Percentiles rank a stretch among this genome's conserved stretches.
phyloP scores from a whole-genome alignment of 2,329 filamentous ascomycete genomes.

The Colletotrichum salicis region DNA sequence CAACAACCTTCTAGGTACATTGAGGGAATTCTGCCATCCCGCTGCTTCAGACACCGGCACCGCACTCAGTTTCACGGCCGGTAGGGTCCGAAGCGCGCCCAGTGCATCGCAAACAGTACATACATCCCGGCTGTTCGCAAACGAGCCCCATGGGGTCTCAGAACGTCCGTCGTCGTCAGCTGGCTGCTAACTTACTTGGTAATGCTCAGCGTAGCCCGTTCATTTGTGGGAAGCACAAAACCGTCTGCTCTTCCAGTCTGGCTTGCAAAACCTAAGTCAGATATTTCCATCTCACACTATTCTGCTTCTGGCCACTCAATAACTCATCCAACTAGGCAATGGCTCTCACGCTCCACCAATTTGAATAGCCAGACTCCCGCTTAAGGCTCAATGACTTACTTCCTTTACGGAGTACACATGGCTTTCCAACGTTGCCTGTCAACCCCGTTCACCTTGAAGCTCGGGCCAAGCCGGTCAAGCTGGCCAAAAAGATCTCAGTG shows the following conservation, averaged over 20 bases:
- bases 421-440: no score
- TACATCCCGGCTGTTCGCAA: neutral
- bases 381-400: no score
- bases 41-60: neutral
- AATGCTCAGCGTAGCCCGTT: neutral
- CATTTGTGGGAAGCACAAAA: neutral
- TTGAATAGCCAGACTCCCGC: no score
- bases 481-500: neutral
- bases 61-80: neutral
- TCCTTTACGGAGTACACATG: no score
- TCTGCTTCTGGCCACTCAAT: no score
- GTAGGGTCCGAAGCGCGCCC: neutral
- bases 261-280: no score
- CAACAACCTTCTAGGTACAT: neutral
- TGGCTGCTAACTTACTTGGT: neutral
- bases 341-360: no score
- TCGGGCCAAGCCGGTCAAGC: constrained; percentile 7
- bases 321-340: no score
- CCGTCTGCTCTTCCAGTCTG: no score
- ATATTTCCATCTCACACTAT: no score
- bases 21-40: neutral
- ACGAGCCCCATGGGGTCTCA: neutral
- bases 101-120: neutral
- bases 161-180: neutral
- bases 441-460: constrained; percentile 4